These are phyloP conservation scores for thale cress (Arabidopsis thaliana) DNA, from an alignment of 345 rosid species.

Conservation along the genomic window DNA sequence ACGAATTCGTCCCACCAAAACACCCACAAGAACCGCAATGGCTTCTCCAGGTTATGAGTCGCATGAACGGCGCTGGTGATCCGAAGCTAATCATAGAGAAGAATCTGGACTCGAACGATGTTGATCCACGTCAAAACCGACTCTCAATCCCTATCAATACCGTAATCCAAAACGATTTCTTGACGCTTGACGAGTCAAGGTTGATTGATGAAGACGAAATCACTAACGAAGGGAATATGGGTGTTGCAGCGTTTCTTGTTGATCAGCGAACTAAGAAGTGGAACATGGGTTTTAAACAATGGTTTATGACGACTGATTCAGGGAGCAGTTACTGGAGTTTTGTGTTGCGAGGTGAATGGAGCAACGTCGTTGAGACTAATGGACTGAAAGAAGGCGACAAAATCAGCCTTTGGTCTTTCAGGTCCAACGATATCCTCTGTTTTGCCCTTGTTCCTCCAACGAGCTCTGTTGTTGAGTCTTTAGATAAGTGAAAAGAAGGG, in stretches of 20 bases:
- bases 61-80: not conserved
- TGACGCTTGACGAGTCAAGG: slow-evolving; percentile 4
- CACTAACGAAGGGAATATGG: not conserved
- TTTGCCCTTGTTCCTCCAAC: slow-evolving; percentile 27
- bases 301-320: not conserved
- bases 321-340: not conserved
- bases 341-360: slow-evolving; percentile 35
- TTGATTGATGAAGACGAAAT: slow-evolving; percentile 5
- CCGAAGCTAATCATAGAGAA: slow-evolving; percentile 26
- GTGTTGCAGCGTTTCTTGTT: slow-evolving; percentile 21
- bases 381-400: slow-evolving; percentile 24
- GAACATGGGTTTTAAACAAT: slow-evolving; percentile 10
- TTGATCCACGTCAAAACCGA: slow-evolving; percentile 11
- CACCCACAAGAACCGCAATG: not conserved
- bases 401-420: slow-evolving; percentile 34
- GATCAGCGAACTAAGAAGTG: slow-evolving; percentile 22
- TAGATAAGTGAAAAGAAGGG: not conserved
- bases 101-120: slow-evolving; percentile 16
- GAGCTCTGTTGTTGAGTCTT: slow-evolving; percentile 1
- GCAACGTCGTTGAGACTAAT: slow-evolving; percentile 6
- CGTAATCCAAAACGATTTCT: slow-evolving; percentile 7
- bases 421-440: slow-evolving; percentile 9
- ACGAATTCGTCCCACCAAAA: not conserved
- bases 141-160: slow-evolving; percentile 26
- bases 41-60: not conserved